A percentile compares a stretch with the other conserved stretches of the same genome.
Evolutionary conservation across 768 basidiomycete species (phyloP).

Genomic region (Agrocybe pediades): DNA sequence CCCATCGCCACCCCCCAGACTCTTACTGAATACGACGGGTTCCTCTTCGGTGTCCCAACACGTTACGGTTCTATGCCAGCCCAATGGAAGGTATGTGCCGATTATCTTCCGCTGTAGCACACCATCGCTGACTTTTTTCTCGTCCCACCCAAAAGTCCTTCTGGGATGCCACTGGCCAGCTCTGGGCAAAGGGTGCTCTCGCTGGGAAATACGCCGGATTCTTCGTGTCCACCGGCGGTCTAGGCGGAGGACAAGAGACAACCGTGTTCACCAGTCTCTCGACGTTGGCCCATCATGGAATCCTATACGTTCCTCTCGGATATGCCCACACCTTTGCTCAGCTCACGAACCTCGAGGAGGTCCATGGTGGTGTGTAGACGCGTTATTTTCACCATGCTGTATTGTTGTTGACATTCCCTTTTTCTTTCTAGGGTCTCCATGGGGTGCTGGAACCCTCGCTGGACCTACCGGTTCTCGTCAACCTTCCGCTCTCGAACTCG

Average conservation of each 20-base stretch:
- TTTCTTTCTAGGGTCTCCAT: conserved; percentile 60
- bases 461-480: conserved; percentile 58
- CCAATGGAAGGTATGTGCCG: conserved; percentile 66
- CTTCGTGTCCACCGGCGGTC: conserved; percentile 68
- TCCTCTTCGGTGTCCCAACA: conserved; percentile 76
- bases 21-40: conserved; percentile 66
- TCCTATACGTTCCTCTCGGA: conserved; percentile 40
- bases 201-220: conserved; percentile 69
- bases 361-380: conserved; percentile 56
- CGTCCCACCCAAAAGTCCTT: conserved; percentile 47
- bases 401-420: not conserved
- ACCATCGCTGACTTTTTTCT: not conserved
- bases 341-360: conserved; percentile 46
- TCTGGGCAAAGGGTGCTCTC: conserved; percentile 60
- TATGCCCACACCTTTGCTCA: conserved; percentile 29
- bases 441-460: conserved; percentile 77
- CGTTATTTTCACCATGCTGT: not conserved
- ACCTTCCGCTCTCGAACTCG: conserved; percentile 57
- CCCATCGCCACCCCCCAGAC: conserved; percentile 60
- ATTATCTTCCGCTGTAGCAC: not conserved
- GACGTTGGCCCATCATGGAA: conserved; percentile 66
- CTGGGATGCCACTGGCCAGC: conserved; percentile 74
- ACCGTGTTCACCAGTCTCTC: conserved; percentile 49
- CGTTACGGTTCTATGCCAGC: conserved; percentile 82
- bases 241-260: conserved; percentile 72